phyloP scores from a whole-genome alignment of 768 basidiomycete genomes.

The Naganishia kalamii region DNA sequence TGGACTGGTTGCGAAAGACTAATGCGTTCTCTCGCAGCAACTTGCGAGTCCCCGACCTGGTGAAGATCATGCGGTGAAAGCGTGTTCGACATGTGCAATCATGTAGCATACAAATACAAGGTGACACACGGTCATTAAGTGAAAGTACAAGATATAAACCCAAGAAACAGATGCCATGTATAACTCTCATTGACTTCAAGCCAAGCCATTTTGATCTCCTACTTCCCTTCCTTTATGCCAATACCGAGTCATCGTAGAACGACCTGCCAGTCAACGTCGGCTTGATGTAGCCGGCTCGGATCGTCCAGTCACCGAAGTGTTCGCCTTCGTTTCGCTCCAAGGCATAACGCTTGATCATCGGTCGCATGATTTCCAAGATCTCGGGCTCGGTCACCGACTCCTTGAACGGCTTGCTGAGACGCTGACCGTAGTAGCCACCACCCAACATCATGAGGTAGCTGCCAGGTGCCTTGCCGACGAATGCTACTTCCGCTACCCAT shows the following conservation, averaged over 20 bases:
- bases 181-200: background rate
- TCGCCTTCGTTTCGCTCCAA: conserved; percentile 79
- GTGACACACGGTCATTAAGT: background rate
- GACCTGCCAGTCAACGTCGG: conserved; percentile 72
- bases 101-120: conserved; percentile 11
- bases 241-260: conserved; percentile 66
- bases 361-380: conserved; percentile 76
- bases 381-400: conserved; percentile 73
- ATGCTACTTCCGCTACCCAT: conserved; percentile 90
- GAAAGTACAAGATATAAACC: conserved; percentile 5
- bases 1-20: no score
- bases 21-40: no score
- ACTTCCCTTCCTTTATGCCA: conserved; percentile 11
- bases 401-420: conserved; percentile 92
- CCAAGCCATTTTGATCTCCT: background rate
- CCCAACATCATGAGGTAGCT: conserved; percentile 91
- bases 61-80: no score
- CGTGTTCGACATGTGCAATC: no score
- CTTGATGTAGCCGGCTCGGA: conserved; percentile 83
- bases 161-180: conserved; percentile 1
- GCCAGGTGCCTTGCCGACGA: conserved; percentile 92
- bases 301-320: conserved; percentile 90
- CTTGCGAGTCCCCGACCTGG: no score
- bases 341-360: conserved; percentile 93
- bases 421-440: conserved; percentile 87